Evolutionary conservation across 83 land plant species (phyloP), one percentile per base, ranked within the genome.

Genomic region (Thuja plicata): DNA sequence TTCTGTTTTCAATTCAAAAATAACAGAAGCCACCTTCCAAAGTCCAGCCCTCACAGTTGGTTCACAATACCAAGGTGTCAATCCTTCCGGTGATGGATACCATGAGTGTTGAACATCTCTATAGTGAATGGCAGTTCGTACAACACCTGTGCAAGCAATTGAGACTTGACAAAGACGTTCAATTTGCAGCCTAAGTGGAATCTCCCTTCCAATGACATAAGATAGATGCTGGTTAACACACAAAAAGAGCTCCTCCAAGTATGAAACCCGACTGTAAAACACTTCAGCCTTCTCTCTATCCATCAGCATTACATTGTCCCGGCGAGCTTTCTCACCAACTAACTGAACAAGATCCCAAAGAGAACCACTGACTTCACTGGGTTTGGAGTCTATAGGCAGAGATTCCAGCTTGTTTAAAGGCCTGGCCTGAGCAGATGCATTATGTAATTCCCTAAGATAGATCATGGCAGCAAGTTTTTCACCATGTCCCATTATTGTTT

Each of bases 221-320:
- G 90, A 87, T 35, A 92, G 91, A 84, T 97, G 96, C 77, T 90
- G 89, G 52, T 93, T 91, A 87, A 98, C 88, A 92, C 99, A 97
- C n/a, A 88, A 32, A 87, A 97, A 98, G 5, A 98, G 84, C 35
- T 96, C 96, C 88, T 97, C 99, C 55, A 98, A 83, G 13, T 96
- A 96, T 87, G 99, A 97, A 87, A 98, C 97, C 62, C 95, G 96
- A 74, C 97, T 98, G 86, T 96, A 98, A 87, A 98, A 98, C 41
- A 98, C 97, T 92, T 98, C 99, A 86, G 95, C 94, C 93, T 96
- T 97, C 60, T 98, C 99, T 83, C 99, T 92, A 88, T 98, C 99
- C 97, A 98, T 95, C 45, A 98, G 94, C 91, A 97, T 95, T 84
- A 98, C 97, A 91, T 94, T 96, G 85, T 96, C 95, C 83, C 97